Conservation (phyloP, 2,329 filamentous ascomycete species). For the Aspergillus quadrilineatus region DNA sequence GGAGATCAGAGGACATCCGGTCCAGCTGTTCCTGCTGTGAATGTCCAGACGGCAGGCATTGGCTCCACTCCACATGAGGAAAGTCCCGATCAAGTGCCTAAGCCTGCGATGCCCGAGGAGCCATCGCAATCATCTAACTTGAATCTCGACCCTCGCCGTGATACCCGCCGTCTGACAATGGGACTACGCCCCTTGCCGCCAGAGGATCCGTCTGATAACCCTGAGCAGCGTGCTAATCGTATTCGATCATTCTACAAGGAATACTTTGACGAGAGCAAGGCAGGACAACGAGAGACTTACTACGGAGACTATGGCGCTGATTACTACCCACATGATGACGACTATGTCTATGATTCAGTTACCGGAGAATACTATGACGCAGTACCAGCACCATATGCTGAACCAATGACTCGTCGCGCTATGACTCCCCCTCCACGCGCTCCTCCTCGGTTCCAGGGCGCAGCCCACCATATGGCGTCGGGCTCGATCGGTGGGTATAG, state of each 20-base stretch:
- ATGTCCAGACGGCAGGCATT: slow-evolving; percentile 28
- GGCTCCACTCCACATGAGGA: slow-evolving; percentile 18
- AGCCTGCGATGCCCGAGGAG: slow-evolving; percentile 27
- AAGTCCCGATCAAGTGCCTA: slow-evolving; percentile 14
- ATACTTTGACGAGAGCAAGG: slow-evolving; percentile 86
- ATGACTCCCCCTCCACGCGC: slow-evolving; percentile 89
- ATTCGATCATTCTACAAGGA: slow-evolving; percentile 99
- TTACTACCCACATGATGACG: slow-evolving; percentile 64
- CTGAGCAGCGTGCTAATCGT: slow-evolving; percentile 89
- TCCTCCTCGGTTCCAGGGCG: slow-evolving; percentile 56
- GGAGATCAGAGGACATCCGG: slow-evolving; percentile 55
- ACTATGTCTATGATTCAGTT: slow-evolving; percentile 56
- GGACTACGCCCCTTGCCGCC: slow-evolving; percentile 81
- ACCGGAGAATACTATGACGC: slow-evolving; percentile 34
- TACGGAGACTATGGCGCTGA: slow-evolving; percentile 74
- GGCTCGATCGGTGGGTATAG: slow-evolving; percentile 42
- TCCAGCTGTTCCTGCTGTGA: slow-evolving; percentile 41
- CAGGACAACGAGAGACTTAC: slow-evolving; percentile 53
- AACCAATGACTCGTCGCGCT: slow-evolving; percentile 81
- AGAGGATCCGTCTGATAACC: slow-evolving; percentile 82
- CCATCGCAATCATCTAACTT: slow-evolving; percentile 23
- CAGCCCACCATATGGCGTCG: slow-evolving; percentile 47
- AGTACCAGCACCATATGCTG: slow-evolving; percentile 65
- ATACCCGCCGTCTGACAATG: slow-evolving; percentile 56
- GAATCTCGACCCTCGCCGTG: slow-evolving; percentile 33